Percentiles rank a stretch among this genome's conserved stretches.
These are phyloP conservation scores for Ajuga chamaepitys DNA, from an alignment of 257 asterid genomes.

Conservation along the genomic window DNA sequence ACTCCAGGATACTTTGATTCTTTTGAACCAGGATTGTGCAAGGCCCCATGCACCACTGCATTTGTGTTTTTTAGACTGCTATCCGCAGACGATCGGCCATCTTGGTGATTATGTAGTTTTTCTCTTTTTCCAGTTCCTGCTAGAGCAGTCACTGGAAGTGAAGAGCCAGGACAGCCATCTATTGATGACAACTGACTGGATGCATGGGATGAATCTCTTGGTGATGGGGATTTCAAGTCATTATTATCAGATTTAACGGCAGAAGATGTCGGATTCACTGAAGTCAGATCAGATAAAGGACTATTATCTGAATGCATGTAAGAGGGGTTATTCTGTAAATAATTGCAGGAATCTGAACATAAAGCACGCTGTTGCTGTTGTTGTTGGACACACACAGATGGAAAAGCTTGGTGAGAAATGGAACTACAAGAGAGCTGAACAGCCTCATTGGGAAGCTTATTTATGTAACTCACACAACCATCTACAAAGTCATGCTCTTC, in stretches of 20 bases:
- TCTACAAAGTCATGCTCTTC: conserved; percentile 28
- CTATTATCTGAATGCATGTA: conserved; percentile 35
- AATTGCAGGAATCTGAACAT: conserved; percentile 32
- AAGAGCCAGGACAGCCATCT: conserved; percentile 25
- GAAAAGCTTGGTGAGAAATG: conserved; percentile 26
- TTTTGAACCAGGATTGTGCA: conserved; percentile 24
- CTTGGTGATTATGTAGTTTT: conserved; percentile 15
- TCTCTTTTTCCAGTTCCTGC: conserved; percentile 34
- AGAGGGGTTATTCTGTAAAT: conserved; percentile 31
- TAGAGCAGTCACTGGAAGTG: conserved; percentile 27
- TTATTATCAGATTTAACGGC: conserved; percentile 42
- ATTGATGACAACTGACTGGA: conserved; percentile 35
- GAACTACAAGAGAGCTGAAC: conserved; percentile 29
- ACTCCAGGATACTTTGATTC: conserved; percentile 24
- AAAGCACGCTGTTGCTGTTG: conserved; percentile 25
- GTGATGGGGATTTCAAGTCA: conserved; percentile 34
- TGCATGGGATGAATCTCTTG: conserved; percentile 39
- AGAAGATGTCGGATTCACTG: conserved; percentile 32
- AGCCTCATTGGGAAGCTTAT: conserved; percentile 29
- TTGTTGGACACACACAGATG: conserved; percentile 24
- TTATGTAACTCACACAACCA: conserved; percentile 25
- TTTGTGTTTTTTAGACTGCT: conserved; percentile 12
- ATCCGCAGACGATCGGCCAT: conserved; percentile 14
- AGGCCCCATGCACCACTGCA: conserved; percentile 25
- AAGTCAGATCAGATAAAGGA: conserved; percentile 32